Evolutionary conservation across 139 green algal species (phyloP), one percentile per base, ranked within the genome.

Genomic region (Medakamo hakoo): DNA sequence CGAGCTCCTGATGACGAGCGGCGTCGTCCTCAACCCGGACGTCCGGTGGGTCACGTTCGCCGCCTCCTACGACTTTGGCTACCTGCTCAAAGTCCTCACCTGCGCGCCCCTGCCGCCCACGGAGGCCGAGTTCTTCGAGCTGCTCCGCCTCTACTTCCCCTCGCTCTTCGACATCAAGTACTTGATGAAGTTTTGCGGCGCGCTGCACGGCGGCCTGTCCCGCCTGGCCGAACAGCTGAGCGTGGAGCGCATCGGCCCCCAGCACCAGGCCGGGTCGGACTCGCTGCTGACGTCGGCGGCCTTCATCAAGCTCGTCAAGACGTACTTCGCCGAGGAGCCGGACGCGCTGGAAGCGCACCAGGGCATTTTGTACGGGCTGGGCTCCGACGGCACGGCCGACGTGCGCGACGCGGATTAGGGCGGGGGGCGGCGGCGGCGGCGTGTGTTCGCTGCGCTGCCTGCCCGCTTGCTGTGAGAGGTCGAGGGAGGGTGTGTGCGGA

Each of bases 161-260:
- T 86, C 72, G 30, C 70, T 98, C 23, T 97, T 91, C 66, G 93
- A 99, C 73, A 98, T 99, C 70, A 99, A 99, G 72, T 96, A 97
- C 73, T 67, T 98, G 4, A 96, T 95, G 85, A 89, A 91, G 68
- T 95, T 91, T 64, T 92, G 80, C 30, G 82, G 94, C 71, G 94
- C 89, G 72, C 74, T 99, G 66, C 93, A 98, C 59, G 93, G 93
- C 27, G 93, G 93, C 2, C 74, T 99, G 18, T 97, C 94, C 68
- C 94, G 94, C 77, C 74, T 99, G 16, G 92, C 92, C 18, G 92
- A 99, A 72, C 78, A 80, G 62, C 76, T 99, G 58, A 82, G 96
- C 24, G 88, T 96, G 30, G 80, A 89, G 77, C 83, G 93, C 27
- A 96, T 99, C 32, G 93, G 91, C 19, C 88, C 89, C 14, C 81